These are phyloP conservation scores for Boletellus sp. DNA, from an alignment of 768 basidiomycete genomes.

Conservation along the genomic window DNA sequence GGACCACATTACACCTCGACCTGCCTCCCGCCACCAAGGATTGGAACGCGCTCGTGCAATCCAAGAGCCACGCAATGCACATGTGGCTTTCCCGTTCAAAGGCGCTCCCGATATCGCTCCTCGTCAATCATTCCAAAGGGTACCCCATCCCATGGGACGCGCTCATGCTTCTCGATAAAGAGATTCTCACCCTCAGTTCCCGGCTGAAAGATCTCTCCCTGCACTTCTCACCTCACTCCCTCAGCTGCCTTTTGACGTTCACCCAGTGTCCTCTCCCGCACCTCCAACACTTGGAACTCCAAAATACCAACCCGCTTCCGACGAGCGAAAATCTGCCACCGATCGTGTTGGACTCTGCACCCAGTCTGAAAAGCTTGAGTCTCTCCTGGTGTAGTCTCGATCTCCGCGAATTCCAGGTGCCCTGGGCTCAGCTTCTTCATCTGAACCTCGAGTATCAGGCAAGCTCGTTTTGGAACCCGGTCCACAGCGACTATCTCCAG, in stretches of 20 bases:
- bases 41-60: constrained; percentile 27
- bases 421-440: constrained; percentile 27
- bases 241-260: constrained; percentile 27
- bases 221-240: constrained; percentile 22
- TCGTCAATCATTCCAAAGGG: constrained; percentile 20
- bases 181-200: constrained; percentile 23
- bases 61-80: constrained; percentile 26
- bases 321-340: constrained; percentile 24
- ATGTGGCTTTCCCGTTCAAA: constrained; percentile 31
- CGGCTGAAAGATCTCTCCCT: constrained; percentile 20
- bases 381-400: constrained; percentile 29
- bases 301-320: constrained; percentile 25
- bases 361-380: constrained; percentile 25
- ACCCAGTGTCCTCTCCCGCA: constrained; percentile 22
- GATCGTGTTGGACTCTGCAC: constrained; percentile 23
- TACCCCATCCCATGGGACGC: constrained; percentile 24
- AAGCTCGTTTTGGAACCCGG: constrained; percentile 26
- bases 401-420: constrained; percentile 24
- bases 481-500: constrained; percentile 27
- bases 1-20: constrained; percentile 23
- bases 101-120: constrained; percentile 26
- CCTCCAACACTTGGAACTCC: constrained; percentile 25
- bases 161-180: constrained; percentile 29
- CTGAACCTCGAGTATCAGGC: constrained; percentile 29
- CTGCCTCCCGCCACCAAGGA: constrained; percentile 16